Evolutionary conservation across 495 filamentous ascomycete species (phyloP).

Genomic region (Glarea lozoyensis): DNA sequence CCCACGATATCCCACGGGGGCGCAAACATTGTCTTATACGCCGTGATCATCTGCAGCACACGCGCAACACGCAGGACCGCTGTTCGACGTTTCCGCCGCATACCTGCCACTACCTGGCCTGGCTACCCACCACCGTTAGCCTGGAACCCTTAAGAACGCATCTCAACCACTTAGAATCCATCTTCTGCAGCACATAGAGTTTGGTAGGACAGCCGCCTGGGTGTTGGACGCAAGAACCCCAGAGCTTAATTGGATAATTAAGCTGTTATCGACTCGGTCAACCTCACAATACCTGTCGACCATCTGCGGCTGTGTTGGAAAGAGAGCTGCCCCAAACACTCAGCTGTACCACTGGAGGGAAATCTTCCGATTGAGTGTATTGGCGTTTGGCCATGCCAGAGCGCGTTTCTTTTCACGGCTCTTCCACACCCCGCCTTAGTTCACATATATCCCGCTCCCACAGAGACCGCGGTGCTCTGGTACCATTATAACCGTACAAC

Average conservation of each 20-base stretch:
- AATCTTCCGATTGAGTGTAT: constrained; percentile 2
- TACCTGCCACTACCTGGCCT: not conserved
- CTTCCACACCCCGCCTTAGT: constrained; percentile 3
- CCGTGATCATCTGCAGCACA: constrained; percentile 6
- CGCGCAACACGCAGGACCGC: not conserved
- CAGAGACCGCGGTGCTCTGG: too few relatives aligned
- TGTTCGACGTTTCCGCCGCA: constrained; percentile 5
- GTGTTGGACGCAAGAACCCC: not conserved
- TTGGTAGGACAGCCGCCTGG: too few relatives aligned
- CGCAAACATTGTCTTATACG: too few relatives aligned
- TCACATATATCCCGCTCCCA: not conserved
- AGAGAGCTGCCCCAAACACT: too few relatives aligned
- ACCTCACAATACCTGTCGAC: constrained; percentile 1
- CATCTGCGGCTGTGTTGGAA: too few relatives aligned
- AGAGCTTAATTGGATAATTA: not conserved
- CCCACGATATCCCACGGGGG: too few relatives aligned
- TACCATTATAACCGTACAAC: too few relatives aligned
- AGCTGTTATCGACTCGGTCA: not conserved
- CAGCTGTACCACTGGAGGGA: not conserved
- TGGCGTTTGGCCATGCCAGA: constrained; percentile 15
- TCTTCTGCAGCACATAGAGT: too few relatives aligned
- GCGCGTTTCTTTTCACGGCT: constrained; percentile 5
- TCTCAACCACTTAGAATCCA: not conserved
- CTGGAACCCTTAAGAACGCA: not conserved
- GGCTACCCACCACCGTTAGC: not conserved